phyloP scores from a whole-genome alignment of 768 basidiomycete species.

The Tylopilus vinaceipallidus region DNA sequence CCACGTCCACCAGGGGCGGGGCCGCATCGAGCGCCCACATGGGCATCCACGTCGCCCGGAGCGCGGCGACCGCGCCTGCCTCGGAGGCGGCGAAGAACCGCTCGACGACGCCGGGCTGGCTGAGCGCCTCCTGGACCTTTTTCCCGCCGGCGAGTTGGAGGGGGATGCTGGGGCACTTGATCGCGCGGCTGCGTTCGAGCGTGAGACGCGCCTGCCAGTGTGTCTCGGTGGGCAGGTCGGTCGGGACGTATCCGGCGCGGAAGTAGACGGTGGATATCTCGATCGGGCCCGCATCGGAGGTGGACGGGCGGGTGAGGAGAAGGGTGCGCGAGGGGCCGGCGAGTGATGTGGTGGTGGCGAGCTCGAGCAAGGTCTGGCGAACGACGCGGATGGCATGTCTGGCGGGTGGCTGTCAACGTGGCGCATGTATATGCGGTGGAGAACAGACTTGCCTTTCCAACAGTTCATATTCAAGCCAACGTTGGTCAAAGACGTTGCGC shows the following conservation, averaged over 20 bases:
- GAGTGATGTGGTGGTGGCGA: conserved; percentile 57
- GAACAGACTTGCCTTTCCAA: conserved; percentile 58
- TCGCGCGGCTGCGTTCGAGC: conserved; percentile 79
- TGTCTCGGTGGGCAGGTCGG: conserved; percentile 64
- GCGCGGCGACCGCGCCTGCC: conserved; percentile 17
- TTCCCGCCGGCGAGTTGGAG: conserved; percentile 96
- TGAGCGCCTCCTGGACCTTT: conserved; percentile 90
- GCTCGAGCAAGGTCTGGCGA: conserved; percentile 73
- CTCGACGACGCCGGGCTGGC: conserved; percentile 70
- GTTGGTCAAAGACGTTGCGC: conserved; percentile 94
- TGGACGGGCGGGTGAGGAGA: conserved; percentile 26
- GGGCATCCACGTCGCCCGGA: conserved; percentile 74
- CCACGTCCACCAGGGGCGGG: not conserved
- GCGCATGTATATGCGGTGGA: not conserved
- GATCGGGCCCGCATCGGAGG: conserved; percentile 22
- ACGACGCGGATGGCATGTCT: conserved; percentile 76
- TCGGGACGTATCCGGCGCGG: conserved; percentile 84
- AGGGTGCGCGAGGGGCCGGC: conserved; percentile 44
- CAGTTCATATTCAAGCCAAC: conserved; percentile 83
- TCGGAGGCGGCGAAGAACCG: conserved; percentile 53
- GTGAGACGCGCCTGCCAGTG: conserved; percentile 74
- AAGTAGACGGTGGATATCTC: conserved; percentile 92
- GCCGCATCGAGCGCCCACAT: conserved; percentile 76
- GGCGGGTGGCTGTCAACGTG: not conserved
- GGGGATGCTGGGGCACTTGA: conserved; percentile 90